Evolutionary conservation across 1,284 basidiomycete genomes (phyloP), one percentile per base, ranked within the genome.

Genomic region (Sporisorium scitamineum): DNA sequence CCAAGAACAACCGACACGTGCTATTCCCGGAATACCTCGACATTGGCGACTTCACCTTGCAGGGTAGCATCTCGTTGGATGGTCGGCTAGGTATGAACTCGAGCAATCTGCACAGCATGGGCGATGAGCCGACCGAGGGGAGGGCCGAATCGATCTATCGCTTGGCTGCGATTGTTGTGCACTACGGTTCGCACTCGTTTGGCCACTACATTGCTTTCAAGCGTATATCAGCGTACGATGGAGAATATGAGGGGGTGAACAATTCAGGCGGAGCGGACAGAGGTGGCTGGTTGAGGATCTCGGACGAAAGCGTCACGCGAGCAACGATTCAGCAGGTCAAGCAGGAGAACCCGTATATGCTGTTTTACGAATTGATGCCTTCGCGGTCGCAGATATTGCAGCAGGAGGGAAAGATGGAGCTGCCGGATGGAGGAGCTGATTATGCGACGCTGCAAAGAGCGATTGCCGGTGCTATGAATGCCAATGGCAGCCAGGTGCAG

Each of bases 121-220:
- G 47, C 14, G 51, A 13, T 7, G 45, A 22, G 2, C 29, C 14
- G 39, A 26, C 29, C n/a, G 45, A 56, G 16, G 61, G 39, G 5
- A 45, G 24, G 39, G 44, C 50, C 9, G 52, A 56, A 16, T 51
- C 65, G 20, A 8, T 63, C 20, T 85, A 81, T 56, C 56, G 78
- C 3, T 57, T 85, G 3, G 53, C 69, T 22, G 70, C 78, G 10
- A 69, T 84, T 16, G 83, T 84, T 18, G 78, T 80, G 22, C 84
- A 85, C 57, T 84, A 84, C 47, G 84, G 84, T 42, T 75, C 76
- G 37, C 84, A 85, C 51, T 75, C 76, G 8, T 81, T 79, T 32
- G 84, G 84, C 1, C 84, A 85, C 55, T 85, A 85, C 50, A 78
- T 85, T 18, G 70, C 77, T 22, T 85, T 78, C 61, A 80, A 83